phyloP scores from a whole-genome alignment of 2,329 filamentous ascomycete genomes.

The Aspergillus vadensis region DNA sequence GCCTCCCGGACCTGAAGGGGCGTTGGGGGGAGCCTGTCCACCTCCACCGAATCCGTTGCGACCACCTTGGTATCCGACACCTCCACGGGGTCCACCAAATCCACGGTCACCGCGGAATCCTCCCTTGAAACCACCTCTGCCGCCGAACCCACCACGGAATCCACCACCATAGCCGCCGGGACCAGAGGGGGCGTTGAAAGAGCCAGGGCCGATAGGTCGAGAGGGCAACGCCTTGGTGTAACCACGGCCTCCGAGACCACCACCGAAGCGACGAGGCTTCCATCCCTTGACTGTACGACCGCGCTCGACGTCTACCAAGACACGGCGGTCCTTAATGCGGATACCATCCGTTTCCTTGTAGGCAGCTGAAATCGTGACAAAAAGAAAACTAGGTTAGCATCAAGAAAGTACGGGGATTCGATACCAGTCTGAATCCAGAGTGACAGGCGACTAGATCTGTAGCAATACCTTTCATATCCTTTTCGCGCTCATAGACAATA shows the following conservation, averaged over 20 bases:
- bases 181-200: slow-evolving; percentile 57
- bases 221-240: slow-evolving; percentile 82
- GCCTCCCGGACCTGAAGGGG: slow-evolving; percentile 57
- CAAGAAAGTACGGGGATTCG: slow-evolving; percentile 15
- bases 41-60: slow-evolving; percentile 54
- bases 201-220: slow-evolving; percentile 67
- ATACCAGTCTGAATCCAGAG: slow-evolving; percentile 11
- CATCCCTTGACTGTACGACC: slow-evolving; percentile 92
- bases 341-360: slow-evolving; percentile 86
- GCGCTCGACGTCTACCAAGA: slow-evolving; percentile 94
- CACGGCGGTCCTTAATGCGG: slow-evolving; percentile 85
- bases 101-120: slow-evolving; percentile 57
- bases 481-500: slow-evolving; percentile 93
- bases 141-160: slow-evolving; percentile 56
- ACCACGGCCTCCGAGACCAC: slow-evolving; percentile 85
- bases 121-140: slow-evolving; percentile 54
- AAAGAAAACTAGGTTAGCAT: slow-evolving; percentile 41
- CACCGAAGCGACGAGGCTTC: slow-evolving; percentile 88
- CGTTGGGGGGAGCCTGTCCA: slow-evolving; percentile 52
- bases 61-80: slow-evolving; percentile 61
- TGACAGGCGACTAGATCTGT: slow-evolving; percentile 10
- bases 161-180: slow-evolving; percentile 60
- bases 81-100: slow-evolving; percentile 51
- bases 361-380: slow-evolving; percentile 69
- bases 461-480: slow-evolving; percentile 93